Evolutionary conservation across 352 stramenopile species (phyloP).

Genomic region (Globisporangium okanoganense): DNA sequence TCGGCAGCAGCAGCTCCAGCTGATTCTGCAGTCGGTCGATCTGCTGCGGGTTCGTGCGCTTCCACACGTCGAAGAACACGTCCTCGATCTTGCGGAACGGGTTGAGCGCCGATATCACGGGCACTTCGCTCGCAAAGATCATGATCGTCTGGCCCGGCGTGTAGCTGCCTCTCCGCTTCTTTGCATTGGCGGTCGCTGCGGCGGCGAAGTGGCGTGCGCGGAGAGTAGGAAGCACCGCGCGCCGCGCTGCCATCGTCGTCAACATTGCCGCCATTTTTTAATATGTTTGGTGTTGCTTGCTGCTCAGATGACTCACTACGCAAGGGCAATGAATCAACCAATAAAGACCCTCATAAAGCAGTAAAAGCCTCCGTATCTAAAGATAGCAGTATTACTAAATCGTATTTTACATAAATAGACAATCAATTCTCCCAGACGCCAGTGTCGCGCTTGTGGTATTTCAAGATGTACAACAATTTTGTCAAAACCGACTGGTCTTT

Average conservation of each 20-base stretch:
- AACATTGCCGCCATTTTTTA: background rate
- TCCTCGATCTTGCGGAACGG: slow-evolving; percentile 83
- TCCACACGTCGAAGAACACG: slow-evolving; percentile 77
- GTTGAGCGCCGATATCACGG: slow-evolving; percentile 77
- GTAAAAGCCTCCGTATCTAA: background rate
- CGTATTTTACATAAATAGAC: background rate
- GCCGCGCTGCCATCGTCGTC: background rate
- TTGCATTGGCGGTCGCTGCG: slow-evolving; percentile 3
- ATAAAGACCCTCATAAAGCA: background rate
- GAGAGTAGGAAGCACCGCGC: background rate
- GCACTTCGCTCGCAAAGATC: slow-evolving; percentile 85
- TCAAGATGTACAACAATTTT: background rate
- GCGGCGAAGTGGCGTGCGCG: background rate
- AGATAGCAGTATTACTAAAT: background rate
- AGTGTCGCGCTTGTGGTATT: background rate
- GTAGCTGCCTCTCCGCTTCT: background rate
- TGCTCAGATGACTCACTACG: background rate
- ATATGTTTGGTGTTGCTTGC: background rate
- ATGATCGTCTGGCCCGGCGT: slow-evolving; percentile 36
- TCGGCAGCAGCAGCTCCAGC: slow-evolving; percentile 38
- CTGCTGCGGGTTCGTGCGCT: slow-evolving; percentile 70
- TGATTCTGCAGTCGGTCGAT: slow-evolving; percentile 41
- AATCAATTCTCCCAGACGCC: background rate
- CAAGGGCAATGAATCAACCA: background rate
- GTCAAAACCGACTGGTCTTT: slow-evolving; percentile 2